Percentiles rank a stretch among this genome's conserved stretches.
Conservation (phyloP, 2,329 filamentous ascomycete genomes). For the Chlorencoelia australis region DNA sequence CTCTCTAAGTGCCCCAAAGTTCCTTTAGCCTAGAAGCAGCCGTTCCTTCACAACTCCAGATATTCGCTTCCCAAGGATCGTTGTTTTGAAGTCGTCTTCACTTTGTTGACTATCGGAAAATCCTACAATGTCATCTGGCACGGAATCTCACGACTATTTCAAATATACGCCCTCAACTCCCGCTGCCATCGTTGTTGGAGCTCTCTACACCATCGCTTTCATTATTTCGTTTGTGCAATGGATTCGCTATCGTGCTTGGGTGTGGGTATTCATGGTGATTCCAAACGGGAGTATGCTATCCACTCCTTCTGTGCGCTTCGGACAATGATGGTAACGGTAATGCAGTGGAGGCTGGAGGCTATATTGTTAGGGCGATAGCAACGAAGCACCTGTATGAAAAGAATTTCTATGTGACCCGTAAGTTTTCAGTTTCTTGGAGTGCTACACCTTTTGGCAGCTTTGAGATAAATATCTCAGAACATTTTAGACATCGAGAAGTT, state of each 20-base stretch:
- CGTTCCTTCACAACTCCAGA: too few species aligned
- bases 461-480: too few species aligned
- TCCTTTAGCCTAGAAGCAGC: too few species aligned
- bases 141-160: conserved; percentile 5
- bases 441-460: too few species aligned
- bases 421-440: too few species aligned
- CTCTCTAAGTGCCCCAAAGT: too few species aligned
- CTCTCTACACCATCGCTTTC: conserved; percentile 22
- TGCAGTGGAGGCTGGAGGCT: conserved; percentile 18
- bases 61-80: too few species aligned
- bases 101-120: too few species aligned
- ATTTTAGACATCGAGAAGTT: too few species aligned
- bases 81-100: too few species aligned
- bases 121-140: too few species aligned
- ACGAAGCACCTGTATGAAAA: conserved; percentile 9
- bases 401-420: conserved; percentile 20
- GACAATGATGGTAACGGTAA: not conserved
- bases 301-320: not conserved
- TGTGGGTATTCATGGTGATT: conserved; percentile 28
- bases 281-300: conserved; percentile 23
- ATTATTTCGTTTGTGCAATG: conserved; percentile 25
- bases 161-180: conserved; percentile 24
- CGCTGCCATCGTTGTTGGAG: conserved; percentile 24
- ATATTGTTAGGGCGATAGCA: conserved; percentile 15
- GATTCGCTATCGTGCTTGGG: conserved; percentile 25